Evolutionary conservation across 2,329 filamentous ascomycete species (phyloP).

Genomic region (Lachnellula willkommii): DNA sequence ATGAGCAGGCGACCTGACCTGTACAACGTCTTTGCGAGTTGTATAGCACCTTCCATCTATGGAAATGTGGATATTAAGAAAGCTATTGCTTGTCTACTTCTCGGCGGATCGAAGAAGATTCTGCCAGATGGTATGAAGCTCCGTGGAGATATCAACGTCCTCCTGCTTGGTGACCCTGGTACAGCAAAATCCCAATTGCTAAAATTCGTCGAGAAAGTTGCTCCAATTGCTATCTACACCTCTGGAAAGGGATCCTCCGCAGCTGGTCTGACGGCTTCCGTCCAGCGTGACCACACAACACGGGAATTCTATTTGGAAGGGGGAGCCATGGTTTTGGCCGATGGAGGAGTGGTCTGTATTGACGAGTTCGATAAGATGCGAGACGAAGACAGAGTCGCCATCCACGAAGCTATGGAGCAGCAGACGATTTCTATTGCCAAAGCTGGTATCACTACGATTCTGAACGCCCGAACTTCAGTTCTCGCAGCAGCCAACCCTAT

Average conservation of each 20-base stretch:
- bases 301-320: conserved; percentile 97
- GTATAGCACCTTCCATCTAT: conserved; percentile 96
- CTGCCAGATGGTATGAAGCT: conserved; percentile 96
- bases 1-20: conserved; percentile 86
- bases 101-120: conserved; percentile 97
- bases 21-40: conserved; percentile 85
- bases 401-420: conserved; percentile 99
- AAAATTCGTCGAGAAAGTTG: conserved; percentile 95
- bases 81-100: conserved; percentile 84
- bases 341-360: conserved; percentile 95
- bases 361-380: conserved; percentile 99
- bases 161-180: conserved; percentile 93
- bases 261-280: conserved; percentile 93
- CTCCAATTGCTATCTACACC: conserved; percentile 96
- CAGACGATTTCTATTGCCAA: conserved; percentile 99
- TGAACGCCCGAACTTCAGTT: conserved; percentile 93
- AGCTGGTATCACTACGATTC: conserved; percentile 94
- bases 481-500: conserved; percentile 95
- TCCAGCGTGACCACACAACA: conserved; percentile 86
- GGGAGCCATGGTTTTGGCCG: conserved; percentile 95
- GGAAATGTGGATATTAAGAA: conserved; percentile 97
- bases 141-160: conserved; percentile 95
- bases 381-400: conserved; percentile 94
- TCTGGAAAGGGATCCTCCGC: conserved; percentile 97
- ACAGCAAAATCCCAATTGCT: conserved; percentile 96